A percentile compares a stretch with the other conserved stretches of the same genome.
These are phyloP conservation scores for Sugiyamaella castrensis DNA, from an alignment of 1,139 yeast genomes.

Conservation along the genomic window DNA sequence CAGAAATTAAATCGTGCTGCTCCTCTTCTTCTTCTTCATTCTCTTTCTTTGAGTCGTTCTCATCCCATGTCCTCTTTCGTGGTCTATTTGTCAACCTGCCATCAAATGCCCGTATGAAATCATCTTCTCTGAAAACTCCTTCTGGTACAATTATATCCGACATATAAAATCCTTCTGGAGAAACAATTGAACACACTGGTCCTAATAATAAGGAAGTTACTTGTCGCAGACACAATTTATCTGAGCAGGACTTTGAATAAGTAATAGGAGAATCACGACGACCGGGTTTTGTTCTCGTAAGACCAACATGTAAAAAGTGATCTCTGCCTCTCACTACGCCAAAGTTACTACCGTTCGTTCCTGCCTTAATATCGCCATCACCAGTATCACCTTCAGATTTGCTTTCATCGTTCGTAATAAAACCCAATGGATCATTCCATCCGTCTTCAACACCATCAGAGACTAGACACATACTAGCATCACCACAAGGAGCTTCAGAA, in stretches of 20 bases:
- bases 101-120: constrained; percentile 45
- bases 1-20: not conserved
- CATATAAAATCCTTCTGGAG: constrained; percentile 45
- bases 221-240: constrained; percentile 69
- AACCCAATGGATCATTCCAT: constrained; percentile 25
- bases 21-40: not conserved
- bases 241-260: constrained; percentile 82
- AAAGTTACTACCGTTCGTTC: constrained; percentile 13
- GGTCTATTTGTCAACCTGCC: constrained; percentile 15
- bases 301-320: constrained; percentile 54
- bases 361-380: too few relatives aligned
- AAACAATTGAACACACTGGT: constrained; percentile 45
- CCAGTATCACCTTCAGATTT: constrained; percentile 17
- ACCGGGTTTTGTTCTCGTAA: constrained; percentile 90
- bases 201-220: constrained; percentile 57
- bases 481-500: constrained; percentile 92
- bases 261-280: constrained; percentile 69
- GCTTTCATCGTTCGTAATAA: constrained; percentile 29
- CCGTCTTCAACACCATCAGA: constrained; percentile 27
- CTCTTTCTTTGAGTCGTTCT: not conserved
- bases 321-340: constrained; percentile 60
- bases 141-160: constrained; percentile 54
- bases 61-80: constrained; percentile 5
- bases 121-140: constrained; percentile 34
- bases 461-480: constrained; percentile 61